Evolutionary conservation across 805 yeast species (phyloP).

Genomic region (Wilhelminamyces savonicus): DNA sequence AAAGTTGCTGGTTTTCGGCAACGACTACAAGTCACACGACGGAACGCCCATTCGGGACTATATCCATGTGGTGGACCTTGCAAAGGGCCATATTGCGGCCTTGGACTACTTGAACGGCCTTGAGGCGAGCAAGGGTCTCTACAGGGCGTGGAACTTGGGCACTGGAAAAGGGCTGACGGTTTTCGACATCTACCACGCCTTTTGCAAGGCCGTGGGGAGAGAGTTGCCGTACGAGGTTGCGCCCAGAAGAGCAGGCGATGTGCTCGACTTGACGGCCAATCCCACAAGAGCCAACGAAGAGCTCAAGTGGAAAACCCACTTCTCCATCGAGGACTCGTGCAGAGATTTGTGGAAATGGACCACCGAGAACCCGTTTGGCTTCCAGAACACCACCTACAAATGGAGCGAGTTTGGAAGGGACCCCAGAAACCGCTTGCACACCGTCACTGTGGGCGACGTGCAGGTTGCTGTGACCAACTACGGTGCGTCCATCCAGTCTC

Average conservation of each 20-base stretch:
- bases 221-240: constrained; percentile 60
- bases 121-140: constrained; percentile 38
- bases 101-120: constrained; percentile 43
- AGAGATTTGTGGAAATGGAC: constrained; percentile 77
- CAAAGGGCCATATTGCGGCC: constrained; percentile 72
- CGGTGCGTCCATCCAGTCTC: constrained; percentile 46
- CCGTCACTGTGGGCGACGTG: constrained; percentile 24
- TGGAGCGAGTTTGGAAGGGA: constrained; percentile 23
- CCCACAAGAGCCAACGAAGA: constrained; percentile 62
- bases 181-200: constrained; percentile 60
- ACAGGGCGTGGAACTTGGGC: constrained; percentile 79
- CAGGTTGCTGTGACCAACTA: constrained; percentile 40
- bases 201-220: constrained; percentile 58
- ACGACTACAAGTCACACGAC: constrained; percentile 64
- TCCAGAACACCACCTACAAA: constrained; percentile 22
- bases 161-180: constrained; percentile 80
- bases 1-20: constrained; percentile 62
- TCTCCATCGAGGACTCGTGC: constrained; percentile 58
- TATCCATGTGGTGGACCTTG: constrained; percentile 75
- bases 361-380: constrained; percentile 60
- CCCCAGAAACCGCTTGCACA: constrained; percentile 29
- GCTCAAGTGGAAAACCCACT: constrained; percentile 56
- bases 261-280: constrained; percentile 65
- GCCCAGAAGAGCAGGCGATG: constrained; percentile 72
- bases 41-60: constrained; percentile 83